phyloP scores from a whole-genome alignment of 352 stramenopile genomes.

The Hyaloperonospora brassicae region DNA sequence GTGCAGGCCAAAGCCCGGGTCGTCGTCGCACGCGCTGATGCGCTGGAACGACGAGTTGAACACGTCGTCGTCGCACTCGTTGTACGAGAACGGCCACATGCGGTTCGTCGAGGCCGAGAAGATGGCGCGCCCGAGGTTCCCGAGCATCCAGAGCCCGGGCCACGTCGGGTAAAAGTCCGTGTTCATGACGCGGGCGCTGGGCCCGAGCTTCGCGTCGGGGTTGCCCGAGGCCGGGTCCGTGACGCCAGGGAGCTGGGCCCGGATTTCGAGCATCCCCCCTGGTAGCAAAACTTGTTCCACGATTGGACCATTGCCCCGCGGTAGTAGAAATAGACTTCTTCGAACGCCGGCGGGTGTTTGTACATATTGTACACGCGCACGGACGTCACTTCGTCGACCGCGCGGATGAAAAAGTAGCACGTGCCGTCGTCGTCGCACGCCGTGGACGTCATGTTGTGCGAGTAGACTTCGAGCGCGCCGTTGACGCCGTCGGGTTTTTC shows the following conservation, averaged over 20 bases:
- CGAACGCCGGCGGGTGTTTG: constrained; percentile 34
- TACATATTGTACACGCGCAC: constrained; percentile 56
- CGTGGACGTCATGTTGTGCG: constrained; percentile 63
- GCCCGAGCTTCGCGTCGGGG: constrained; percentile 32
- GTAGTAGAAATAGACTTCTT: constrained; percentile 40
- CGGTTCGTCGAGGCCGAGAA: constrained; percentile 76
- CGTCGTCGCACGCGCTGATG: constrained; percentile 84
- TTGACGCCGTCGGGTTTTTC: constrained; percentile 91
- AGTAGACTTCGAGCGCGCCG: constrained; percentile 87
- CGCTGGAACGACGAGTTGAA: constrained; percentile 52
- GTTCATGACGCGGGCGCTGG: constrained; percentile 45
- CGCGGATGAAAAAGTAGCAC: constrained; percentile 44
- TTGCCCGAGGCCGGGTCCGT: constrained; percentile 41
- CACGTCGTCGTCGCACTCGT: constrained; percentile 74
- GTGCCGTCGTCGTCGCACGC: constrained; percentile 36
- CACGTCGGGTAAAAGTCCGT: constrained; percentile 74
- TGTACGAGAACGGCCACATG: constrained; percentile 95
- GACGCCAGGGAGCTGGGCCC: constrained; percentile 76
- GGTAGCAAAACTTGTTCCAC: constrained; percentile 95
- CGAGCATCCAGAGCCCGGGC: constrained; percentile 94
- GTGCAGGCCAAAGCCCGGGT: constrained; percentile 88
- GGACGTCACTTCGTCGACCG: constrained; percentile 25
- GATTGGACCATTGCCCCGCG: constrained; percentile 84
- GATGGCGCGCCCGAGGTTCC: constrained; percentile 75
- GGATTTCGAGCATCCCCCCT: constrained; percentile 90